Evolutionary conservation across 495 filamentous ascomycete species (phyloP), one percentile per base, ranked within the genome.

Genomic region (Glutinoglossum americanum): DNA sequence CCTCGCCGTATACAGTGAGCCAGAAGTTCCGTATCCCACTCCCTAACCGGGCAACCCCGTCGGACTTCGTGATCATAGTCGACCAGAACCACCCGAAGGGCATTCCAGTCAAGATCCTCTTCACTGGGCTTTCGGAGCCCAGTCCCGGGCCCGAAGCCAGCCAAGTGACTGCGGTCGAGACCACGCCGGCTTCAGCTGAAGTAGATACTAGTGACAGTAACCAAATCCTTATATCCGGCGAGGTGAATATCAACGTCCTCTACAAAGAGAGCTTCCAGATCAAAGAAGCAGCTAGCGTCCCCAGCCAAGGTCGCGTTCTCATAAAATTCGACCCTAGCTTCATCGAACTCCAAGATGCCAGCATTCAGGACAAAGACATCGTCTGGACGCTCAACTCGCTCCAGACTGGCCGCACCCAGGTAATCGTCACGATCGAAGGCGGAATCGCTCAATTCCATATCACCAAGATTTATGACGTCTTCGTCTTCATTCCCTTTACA

Each of bases 301-400:
- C 58, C 60, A 39, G 39, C 13, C 9, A 15, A 1, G 58, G 45
- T 58, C 25, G 8, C 19, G 59, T 60, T 30, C 11, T 27, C 30
- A 60, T 60, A 11, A 39, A 19, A 33, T 60, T 55, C 55, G 58
- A 61, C 33, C 9, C 9, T 1, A 61, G 33, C 3, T 60, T 54
- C 58, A 30, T 61, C 1, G 25, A 23, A 2, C 8, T 61, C 8
- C 19, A 45, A 17, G 57, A 54, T 27, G 59, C 60, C 2, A 58
- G 58, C 30, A 60, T 61, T 27, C 17, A 51, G 11, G 58, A 60
- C 28, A 30, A 41, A n/a, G 45, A 61, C 48, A 58, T 61, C n/a
- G 49, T 54, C 33, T 61, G 60, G 60, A 61, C 47, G 27, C 61
- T 60, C 59, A 56, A 61, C 45, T 61, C 60, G 13, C 60, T 61